phyloP scores from a whole-genome alignment of 352 stramenopile species.

The Blastocystis hominis region DNA sequence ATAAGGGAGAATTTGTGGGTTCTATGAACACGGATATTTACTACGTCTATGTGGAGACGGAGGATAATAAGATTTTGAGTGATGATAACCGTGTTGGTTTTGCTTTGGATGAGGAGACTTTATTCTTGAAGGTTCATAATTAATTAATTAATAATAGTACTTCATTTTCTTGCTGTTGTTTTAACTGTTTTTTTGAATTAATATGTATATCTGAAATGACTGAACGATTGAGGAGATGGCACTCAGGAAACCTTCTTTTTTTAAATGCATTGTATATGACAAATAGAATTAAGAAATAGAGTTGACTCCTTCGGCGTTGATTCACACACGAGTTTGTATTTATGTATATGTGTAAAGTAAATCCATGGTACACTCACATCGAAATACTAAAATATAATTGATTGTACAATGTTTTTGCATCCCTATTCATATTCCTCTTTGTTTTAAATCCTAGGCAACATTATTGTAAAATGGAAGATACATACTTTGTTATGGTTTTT shows the following conservation, averaged over 20 bases:
- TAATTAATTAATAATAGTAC: neutral
- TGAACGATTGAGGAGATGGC: too few relatives aligned
- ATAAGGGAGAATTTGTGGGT: slow-evolving; percentile 53
- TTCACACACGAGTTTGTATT: too few relatives aligned
- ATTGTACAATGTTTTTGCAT: too few relatives aligned
- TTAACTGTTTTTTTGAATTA: neutral
- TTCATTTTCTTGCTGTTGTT: neutral
- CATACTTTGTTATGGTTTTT: neutral
- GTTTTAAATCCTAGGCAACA: too few relatives aligned
- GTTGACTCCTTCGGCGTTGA: too few relatives aligned
- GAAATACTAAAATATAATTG: too few relatives aligned
- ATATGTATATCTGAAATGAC: neutral
- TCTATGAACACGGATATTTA: slow-evolving; percentile 41
- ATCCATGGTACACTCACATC: too few relatives aligned
- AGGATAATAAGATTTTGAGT: slow-evolving; percentile 15
- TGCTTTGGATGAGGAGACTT: slow-evolving; percentile 28
- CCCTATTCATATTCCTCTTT: too few relatives aligned
- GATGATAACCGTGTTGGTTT: slow-evolving; percentile 55
- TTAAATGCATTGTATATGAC: too few relatives aligned
- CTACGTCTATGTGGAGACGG: slow-evolving; percentile 47
- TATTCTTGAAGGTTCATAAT: slow-evolving; percentile 57
- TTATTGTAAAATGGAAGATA: neutral
- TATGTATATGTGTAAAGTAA: too few relatives aligned
- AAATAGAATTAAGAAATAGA: too few relatives aligned
- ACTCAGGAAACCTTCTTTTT: too few relatives aligned